Evolutionary conservation across 306 rosid genomes (phyloP), one percentile per base, ranked within the genome.

Genomic region (Parietaria judaica): DNA sequence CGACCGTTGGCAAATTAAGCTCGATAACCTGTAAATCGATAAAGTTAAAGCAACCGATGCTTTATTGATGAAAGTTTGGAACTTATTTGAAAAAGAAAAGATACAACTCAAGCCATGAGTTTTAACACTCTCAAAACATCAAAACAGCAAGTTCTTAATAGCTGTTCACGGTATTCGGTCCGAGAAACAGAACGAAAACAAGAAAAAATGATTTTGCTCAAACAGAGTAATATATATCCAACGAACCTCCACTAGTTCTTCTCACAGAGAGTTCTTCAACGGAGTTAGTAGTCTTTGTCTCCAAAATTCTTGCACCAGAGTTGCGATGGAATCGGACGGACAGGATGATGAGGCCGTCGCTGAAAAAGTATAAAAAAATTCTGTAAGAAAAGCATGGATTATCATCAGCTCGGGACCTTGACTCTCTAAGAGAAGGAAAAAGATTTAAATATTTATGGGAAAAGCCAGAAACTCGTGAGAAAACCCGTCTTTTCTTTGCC

Each of bases 271-370:
- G 45, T 36, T 74, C 51, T 49, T 36, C 43, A 45, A 63, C 50
- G 56, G 67, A 45, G 8, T 86, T 69, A 67, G 60, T 92, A 92
- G 75, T 88, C 96, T 66, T 92, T 92, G 14, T 66, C 84, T 58
- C 95, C 99, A 54, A 92, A 88, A 72, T 92, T 92, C 71, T 92
- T 92, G 87, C 97, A 88, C 99, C 97, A 92, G 16, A 88, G 70
- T 69, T 92, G 99, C 16, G 99, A 92, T 56, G 99, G 99, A 71
- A 92, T 92, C 4, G 99, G 90, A n/a, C 90, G 99, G 73, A 92
- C 90, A 3, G 97, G 99, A 52, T 84, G 82, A 79, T 79, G 97
- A 0, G 99, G 99, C 66, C 99, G 94, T 88, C 86, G 96, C 99
- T 92, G 99, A 83, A 82, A 74, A 9, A 63, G 31, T 41, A 41